A percentile compares a stretch with the other conserved stretches of the same genome.
Conservation (phyloP, 2,329 filamentous ascomycete genomes). For the Beauveria brongniartii region DNA sequence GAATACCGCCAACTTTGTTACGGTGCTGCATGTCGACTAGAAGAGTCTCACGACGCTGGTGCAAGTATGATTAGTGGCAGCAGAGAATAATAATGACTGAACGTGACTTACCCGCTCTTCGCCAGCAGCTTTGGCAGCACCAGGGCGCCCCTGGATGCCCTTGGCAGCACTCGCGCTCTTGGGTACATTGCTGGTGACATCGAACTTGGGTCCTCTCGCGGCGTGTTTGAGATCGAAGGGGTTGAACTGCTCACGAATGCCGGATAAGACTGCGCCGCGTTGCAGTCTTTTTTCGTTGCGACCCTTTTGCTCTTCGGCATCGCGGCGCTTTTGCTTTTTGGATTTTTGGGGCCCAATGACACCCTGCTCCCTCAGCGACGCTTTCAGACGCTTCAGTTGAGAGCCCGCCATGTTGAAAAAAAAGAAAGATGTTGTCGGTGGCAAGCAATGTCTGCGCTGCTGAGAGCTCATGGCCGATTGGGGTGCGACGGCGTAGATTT, state of each 20-base stretch:
- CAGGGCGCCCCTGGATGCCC: slow-evolving; percentile 64
- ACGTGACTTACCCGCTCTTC: slow-evolving; percentile 63
- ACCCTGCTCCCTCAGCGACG: slow-evolving; percentile 80
- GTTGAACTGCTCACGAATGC: slow-evolving; percentile 93
- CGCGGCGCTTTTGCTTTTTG: slow-evolving; percentile 83
- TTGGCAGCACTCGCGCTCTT: slow-evolving; percentile 43
- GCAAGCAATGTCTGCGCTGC: neutral
- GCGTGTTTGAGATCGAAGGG: slow-evolving; percentile 90
- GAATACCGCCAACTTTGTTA: slow-evolving; percentile 85
- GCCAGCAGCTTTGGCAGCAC: slow-evolving; percentile 73
- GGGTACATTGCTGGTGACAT: slow-evolving; percentile 63
- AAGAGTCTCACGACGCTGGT: slow-evolving; percentile 67
- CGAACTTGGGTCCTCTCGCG: slow-evolving; percentile 71
- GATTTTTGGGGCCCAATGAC: slow-evolving; percentile 87
- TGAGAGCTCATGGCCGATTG: neutral
- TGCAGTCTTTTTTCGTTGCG: slow-evolving; percentile 66
- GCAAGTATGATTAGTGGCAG: slow-evolving; percentile 11
- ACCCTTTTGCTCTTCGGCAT: slow-evolving; percentile 56
- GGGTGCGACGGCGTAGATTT: neutral
- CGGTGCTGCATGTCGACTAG: slow-evolving; percentile 83
- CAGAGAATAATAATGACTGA: neutral
- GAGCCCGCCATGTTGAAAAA: slow-evolving; percentile 70
- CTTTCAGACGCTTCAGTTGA: slow-evolving; percentile 91
- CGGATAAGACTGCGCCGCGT: slow-evolving; percentile 67
- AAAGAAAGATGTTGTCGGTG: neutral